phyloP scores from a whole-genome alignment of 2,329 filamentous ascomycete genomes.

The Epichloe sylvatica region DNA sequence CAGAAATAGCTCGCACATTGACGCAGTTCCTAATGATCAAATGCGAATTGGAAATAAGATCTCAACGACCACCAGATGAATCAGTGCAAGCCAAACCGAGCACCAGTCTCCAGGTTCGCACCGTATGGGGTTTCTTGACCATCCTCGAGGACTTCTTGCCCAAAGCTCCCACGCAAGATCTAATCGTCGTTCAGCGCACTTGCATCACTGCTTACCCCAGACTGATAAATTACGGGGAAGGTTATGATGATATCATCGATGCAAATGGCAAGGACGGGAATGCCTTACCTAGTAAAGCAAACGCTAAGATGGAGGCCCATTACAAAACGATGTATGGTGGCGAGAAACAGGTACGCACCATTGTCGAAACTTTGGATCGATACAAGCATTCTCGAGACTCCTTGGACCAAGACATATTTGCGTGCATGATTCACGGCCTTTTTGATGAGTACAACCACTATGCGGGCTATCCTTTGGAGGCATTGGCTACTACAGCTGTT shows the following conservation, averaged over 20 bases:
- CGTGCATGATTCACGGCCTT: constrained; percentile 94
- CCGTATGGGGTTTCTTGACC: constrained; percentile 65
- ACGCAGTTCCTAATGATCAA: constrained; percentile 76
- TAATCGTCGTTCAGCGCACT: constrained; percentile 68
- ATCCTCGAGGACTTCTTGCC: constrained; percentile 61
- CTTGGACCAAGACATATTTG: constrained; percentile 84
- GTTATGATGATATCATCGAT: constrained; percentile 83
- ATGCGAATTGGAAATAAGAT: constrained; percentile 63
- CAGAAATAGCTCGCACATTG: constrained; percentile 56
- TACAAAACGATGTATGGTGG: constrained; percentile 97
- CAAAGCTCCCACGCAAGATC: constrained; percentile 45
- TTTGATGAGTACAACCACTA: constrained; percentile 98
- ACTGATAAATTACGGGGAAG: constrained; percentile 91
- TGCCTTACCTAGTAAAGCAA: constrained; percentile 60
- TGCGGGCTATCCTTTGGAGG: constrained; percentile 88
- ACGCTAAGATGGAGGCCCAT: constrained; percentile 88
- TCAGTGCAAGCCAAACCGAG: constrained; percentile 44
- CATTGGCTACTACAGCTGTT: constrained; percentile 86
- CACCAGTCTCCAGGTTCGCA: constrained; percentile 69
- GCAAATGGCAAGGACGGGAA: constrained; percentile 72
- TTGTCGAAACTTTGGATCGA: constrained; percentile 68
- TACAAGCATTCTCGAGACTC: constrained; percentile 82
- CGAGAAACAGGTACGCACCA: constrained; percentile 71
- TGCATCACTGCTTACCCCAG: constrained; percentile 89
- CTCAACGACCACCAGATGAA: constrained; percentile 54